Percentiles rank a stretch among this genome's conserved stretches.
Conservation (phyloP, 2,329 filamentous ascomycete species). For the Alternaria rosae region DNA sequence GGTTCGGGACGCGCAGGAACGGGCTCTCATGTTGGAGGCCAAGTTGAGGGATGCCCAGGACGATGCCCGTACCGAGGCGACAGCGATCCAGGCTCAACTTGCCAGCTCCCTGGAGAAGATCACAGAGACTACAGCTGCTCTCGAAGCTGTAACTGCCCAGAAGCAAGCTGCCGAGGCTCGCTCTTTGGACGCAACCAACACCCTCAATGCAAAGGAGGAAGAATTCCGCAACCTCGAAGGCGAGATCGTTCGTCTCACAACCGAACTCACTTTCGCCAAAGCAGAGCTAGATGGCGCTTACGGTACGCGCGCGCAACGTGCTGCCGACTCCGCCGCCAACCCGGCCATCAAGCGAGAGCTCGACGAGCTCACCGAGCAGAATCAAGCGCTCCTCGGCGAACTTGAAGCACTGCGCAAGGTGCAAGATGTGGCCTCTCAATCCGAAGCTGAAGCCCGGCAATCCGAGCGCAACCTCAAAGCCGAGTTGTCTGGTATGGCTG, state of each 20-base stretch:
- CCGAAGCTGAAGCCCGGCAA: conserved; percentile 46
- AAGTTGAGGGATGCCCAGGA: conserved; percentile 44
- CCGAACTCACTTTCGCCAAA: conserved; percentile 86
- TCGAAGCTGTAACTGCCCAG: conserved; percentile 36
- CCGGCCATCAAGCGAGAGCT: conserved; percentile 68
- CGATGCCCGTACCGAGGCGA: conserved; percentile 43
- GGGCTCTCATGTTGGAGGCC: conserved; percentile 42
- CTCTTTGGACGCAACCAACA: conserved; percentile 36
- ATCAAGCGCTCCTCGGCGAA: conserved; percentile 52
- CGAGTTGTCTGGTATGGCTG: conserved; percentile 72
- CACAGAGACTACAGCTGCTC: conserved; percentile 33
- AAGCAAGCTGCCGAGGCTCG: conserved; percentile 46
- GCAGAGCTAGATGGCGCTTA: conserved; percentile 96
- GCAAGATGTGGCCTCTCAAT: conserved; percentile 45
- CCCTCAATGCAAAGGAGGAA: conserved; percentile 44
- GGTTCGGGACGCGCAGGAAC: conserved; percentile 42
- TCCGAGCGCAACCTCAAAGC: conserved; percentile 62
- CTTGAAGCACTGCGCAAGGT: conserved; percentile 53
- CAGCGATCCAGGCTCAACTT: conserved; percentile 48
- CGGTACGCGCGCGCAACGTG: conserved; percentile 74
- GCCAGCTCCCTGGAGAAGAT: conserved; percentile 44
- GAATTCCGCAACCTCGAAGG: conserved; percentile 60
- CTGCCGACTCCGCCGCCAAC: conserved; percentile 67
- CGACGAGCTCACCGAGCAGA: conserved; percentile 60
- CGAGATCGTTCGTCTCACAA: conserved; percentile 71